A percentile compares a stretch with the other conserved stretches of the same genome.
These are phyloP conservation scores for Chenopodium suecicum DNA, from an alignment of 148 eudicot genomes.

Conservation along the genomic window DNA sequence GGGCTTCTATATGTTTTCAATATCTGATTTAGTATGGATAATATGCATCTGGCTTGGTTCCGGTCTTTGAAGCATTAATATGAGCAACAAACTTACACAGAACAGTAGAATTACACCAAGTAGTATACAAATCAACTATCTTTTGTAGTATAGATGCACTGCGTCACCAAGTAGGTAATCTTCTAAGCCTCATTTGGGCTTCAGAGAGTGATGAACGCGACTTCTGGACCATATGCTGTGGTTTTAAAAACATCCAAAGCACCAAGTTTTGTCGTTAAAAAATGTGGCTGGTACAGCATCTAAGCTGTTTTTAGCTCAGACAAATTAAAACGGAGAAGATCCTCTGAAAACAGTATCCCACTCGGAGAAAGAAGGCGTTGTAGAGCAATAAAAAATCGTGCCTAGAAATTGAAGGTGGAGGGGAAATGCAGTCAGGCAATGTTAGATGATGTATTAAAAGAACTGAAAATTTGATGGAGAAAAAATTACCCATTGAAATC, in stretches of 20 bases:
- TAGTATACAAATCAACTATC: background rate
- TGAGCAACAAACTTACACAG: background rate
- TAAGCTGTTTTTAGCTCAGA: slow-evolving; percentile 55
- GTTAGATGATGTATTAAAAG: background rate
- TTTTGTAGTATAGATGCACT: background rate
- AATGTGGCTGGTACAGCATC: background rate
- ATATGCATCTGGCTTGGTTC: background rate
- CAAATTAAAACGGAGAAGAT: slow-evolving; percentile 38
- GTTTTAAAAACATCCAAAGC: background rate
- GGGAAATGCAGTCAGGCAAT: background rate
- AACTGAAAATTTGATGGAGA: background rate
- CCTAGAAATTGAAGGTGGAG: slow-evolving; percentile 31
- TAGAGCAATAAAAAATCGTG: slow-evolving; percentile 58
- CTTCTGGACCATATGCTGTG: background rate
- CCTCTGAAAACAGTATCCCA: slow-evolving; percentile 68
- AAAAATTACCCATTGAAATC: slow-evolving; percentile 65
- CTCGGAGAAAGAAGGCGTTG: slow-evolving; percentile 58
- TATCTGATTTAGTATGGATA: background rate
- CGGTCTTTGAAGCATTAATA: background rate
- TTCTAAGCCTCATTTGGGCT: background rate
- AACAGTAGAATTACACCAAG: slow-evolving; percentile 4
- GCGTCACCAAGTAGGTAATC: background rate
- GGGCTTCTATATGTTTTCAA: background rate
- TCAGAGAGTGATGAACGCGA: background rate
- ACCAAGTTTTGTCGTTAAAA: background rate